These are phyloP conservation scores for Edaphochlamys debaryana DNA, from an alignment of 139 green algal species.

Conservation along the genomic window DNA sequence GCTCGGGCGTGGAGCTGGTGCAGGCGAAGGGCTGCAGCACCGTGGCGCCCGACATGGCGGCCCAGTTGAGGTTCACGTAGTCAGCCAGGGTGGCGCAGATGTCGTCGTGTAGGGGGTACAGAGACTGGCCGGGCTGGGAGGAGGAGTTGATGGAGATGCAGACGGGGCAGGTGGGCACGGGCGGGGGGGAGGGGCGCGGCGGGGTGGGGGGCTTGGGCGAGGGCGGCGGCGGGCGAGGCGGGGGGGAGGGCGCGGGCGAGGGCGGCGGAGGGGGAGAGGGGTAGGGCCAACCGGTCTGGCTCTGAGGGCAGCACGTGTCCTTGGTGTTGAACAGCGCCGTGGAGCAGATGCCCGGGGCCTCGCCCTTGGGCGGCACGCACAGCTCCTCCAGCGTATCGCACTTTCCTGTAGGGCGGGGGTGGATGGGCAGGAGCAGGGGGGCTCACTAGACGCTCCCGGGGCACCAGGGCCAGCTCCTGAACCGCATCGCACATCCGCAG, in stretches of 20 bases:
- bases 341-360: not conserved
- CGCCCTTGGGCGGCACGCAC: not conserved
- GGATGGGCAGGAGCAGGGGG: too few species aligned
- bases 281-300: not conserved
- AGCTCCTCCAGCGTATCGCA: constrained; percentile 4
- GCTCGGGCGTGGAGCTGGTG: not conserved
- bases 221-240: not conserved
- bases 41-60: not conserved
- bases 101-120: not conserved
- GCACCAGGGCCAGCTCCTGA: not conserved
- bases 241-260: not conserved
- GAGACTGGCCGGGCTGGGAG: too few species aligned
- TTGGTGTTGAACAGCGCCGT: constrained; percentile 6
- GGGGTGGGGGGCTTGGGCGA: not conserved
- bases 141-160: not conserved
- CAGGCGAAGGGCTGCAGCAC: not conserved
- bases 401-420: too few species aligned
- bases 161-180: not conserved
- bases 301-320: constrained; percentile 7
- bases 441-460: too few species aligned
- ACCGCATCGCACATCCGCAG: constrained; percentile 3
- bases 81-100: not conserved
- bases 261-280: not conserved
- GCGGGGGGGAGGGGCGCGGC: not conserved
- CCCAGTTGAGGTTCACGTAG: not conserved